phyloP scores from a whole-genome alignment of 208 protist species.

The Naegleria gruberi region DNA sequence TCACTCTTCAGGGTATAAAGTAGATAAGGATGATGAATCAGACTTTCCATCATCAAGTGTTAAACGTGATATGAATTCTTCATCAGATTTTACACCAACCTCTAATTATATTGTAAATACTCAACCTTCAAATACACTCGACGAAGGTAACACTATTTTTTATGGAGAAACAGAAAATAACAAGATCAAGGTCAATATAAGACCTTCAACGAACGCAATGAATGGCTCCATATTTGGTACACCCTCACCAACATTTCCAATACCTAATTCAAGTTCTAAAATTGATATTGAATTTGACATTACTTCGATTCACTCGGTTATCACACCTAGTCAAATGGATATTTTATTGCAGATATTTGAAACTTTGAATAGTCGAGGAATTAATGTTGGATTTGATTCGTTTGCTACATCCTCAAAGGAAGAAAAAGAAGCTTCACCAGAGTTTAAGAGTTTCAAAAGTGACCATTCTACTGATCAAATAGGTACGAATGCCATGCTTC shows the following conservation, averaged over 20 bases:
- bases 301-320: background rate
- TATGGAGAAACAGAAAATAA: conserved; percentile 12
- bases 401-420: background rate
- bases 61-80: background rate
- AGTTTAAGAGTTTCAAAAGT: no score
- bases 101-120: background rate
- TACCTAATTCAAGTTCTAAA: background rate
- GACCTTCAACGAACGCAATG: background rate
- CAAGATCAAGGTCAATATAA: background rate
- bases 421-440: no score
- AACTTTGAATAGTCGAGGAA: background rate
- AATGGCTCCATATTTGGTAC: background rate
- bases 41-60: background rate
- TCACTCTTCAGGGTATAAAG: background rate
- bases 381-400: background rate
- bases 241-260: no score
- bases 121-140: background rate
- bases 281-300: background rate
- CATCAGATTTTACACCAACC: background rate
- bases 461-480: no score
- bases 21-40: background rate
- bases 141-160: conserved; percentile 2
- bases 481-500: background rate
- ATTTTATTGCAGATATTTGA: background rate
- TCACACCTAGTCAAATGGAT: background rate